These are phyloP conservation scores for Hordeum pubiflorum DNA, from an alignment of 202 grass and related monocot species.

Conservation along the genomic window DNA sequence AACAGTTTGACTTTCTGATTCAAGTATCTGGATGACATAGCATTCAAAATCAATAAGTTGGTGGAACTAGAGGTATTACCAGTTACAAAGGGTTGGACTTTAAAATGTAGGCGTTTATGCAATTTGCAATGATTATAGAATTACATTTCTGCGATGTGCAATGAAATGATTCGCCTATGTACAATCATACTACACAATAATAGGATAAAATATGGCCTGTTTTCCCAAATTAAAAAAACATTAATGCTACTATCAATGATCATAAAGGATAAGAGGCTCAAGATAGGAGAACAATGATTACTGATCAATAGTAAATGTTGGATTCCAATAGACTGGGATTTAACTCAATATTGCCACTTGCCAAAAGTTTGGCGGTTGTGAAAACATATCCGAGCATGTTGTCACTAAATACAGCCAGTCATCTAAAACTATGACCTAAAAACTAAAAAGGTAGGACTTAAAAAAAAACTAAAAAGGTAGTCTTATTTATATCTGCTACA, in stretches of 20 bases:
- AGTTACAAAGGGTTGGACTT: neutral
- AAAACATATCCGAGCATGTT: neutral
- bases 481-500: neutral
- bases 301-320: neutral
- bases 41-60: neutral
- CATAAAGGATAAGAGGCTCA: neutral
- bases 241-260: neutral
- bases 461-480: neutral
- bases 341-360: neutral
- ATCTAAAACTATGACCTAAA: neutral
- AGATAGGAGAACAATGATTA: neutral
- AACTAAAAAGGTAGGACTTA: neutral
- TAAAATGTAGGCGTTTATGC: neutral
- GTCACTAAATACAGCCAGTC: neutral
- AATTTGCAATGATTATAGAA: neutral
- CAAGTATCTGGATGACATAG: neutral
- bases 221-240: neutral
- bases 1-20: neutral
- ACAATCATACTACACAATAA: neutral
- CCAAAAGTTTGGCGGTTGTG: neutral
- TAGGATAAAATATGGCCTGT: neutral
- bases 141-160: neutral
- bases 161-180: neutral
- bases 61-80: neutral
- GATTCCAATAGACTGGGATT: neutral